Base-by-base conservation (phyloP, 1,139 yeast genomes). In the Pneumocystis murina region DNA sequence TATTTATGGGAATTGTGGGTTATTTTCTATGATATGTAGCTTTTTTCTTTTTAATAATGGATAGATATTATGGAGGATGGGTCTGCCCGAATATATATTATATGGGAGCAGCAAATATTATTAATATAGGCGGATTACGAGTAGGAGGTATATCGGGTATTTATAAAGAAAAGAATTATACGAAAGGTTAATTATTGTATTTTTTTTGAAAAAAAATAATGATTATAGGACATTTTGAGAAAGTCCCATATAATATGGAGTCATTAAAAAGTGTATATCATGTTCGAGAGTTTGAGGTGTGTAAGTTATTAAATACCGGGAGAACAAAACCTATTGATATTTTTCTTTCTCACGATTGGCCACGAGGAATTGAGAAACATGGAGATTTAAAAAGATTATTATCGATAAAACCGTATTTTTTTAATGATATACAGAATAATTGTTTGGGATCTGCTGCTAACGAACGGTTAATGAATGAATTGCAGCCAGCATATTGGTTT, bases 331-430 rank as follows among this genome's bases (percentile, higher is more conserved):
- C 73, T 59, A 61, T 82, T 14, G 89, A 85, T 70, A 72, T 87
- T 0, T 76, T 86, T 70, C 67, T 91, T 64, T 82, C 87, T 60
- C 99, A 92, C 73, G 99, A 92, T 75, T 92, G 99, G 99, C 99
- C 99, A 0, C 83, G 80, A 61, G 88, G 88, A 2, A 84, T 90
- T 20, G 87, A 81, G 61, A 75, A 82, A 20, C 75, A 80, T 71
- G 98, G 97, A 0, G 74, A 87, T 70, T 59, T 78, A 12, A 66
- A 71, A 0, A 67, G 69, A 48, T 75, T 92, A 20, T 69, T 92
- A 38, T 72, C 72, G 36, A 68, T 70, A 33, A 92, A 94, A 72
- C 89, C 86, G 0, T 87, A 80, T 70, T 87, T 92, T 71, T 77
- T 75, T 66, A 70, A 71, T 0, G 97, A 92, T 72, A 80, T 90